A percentile compares a stretch with the other conserved stretches of the same genome.
phyloP scores from a whole-genome alignment of 2,329 filamentous ascomycete species.

The Cadophora sp. region DNA sequence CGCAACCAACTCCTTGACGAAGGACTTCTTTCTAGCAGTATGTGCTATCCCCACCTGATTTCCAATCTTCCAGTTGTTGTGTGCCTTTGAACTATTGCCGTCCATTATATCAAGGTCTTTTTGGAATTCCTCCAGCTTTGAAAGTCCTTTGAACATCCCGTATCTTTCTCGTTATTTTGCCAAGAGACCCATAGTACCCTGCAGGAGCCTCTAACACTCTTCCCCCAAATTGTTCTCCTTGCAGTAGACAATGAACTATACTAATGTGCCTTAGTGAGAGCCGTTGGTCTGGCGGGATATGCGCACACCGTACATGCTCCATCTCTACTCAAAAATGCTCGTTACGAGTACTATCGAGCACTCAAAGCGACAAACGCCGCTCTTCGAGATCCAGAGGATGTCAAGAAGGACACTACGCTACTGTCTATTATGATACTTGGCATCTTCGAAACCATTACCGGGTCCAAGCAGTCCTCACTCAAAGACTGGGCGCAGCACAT shows the following conservation, averaged over 20 bases:
- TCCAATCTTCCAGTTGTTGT: neutral
- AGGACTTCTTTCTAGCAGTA: conserved; percentile 53
- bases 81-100: too few species aligned
- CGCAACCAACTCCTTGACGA: conserved; percentile 50
- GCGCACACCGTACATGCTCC: conserved; percentile 48
- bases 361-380: conserved; percentile 58
- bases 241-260: neutral
- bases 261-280: conserved; percentile 48
- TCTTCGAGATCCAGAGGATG: conserved; percentile 53
- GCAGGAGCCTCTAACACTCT: too few species aligned
- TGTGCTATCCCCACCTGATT: neutral
- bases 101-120: too few species aligned
- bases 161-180: too few species aligned
- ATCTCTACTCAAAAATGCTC: conserved; percentile 55
- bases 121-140: neutral
- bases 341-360: conserved; percentile 58
- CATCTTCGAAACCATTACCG: conserved; percentile 61
- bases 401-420: conserved; percentile 61
- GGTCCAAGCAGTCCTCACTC: conserved; percentile 54
- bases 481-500: conserved; percentile 61
- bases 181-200: too few species aligned
- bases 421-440: conserved; percentile 60
- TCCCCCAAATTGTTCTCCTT: too few species aligned
- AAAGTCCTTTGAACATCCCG: too few species aligned
- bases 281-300: conserved; percentile 60